These are phyloP conservation scores for Neophaeococcomyces aloes DNA, from an alignment of 2,329 filamentous ascomycete species.

Conservation along the genomic window DNA sequence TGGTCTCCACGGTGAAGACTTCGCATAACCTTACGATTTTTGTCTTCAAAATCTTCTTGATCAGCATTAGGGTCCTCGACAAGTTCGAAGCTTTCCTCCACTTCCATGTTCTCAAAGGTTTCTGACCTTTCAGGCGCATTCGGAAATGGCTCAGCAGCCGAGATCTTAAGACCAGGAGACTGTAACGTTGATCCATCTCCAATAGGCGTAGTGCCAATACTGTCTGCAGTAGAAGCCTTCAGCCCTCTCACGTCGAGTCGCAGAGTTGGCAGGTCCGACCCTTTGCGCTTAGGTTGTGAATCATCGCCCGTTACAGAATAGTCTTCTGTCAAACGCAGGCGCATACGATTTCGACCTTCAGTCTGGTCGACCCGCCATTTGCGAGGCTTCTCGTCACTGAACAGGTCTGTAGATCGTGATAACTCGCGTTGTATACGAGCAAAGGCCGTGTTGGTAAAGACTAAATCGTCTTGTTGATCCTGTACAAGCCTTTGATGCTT, in stretches of 20 bases:
- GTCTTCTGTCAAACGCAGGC: constrained; percentile 75
- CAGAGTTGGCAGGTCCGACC: constrained; percentile 41
- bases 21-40: constrained; percentile 95
- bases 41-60: constrained; percentile 84
- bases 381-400: constrained; percentile 51
- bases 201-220: constrained; percentile 29
- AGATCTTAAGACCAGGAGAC: constrained; percentile 10
- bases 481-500: constrained; percentile 83
- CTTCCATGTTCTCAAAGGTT: constrained; percentile 31
- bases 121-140: constrained; percentile 25
- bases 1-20: constrained; percentile 82
- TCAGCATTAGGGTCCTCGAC: constrained; percentile 85
- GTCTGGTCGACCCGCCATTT: constrained; percentile 95
- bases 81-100: constrained; percentile 91
- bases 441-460: constrained; percentile 65
- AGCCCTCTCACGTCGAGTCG: constrained; percentile 38
- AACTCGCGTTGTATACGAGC: constrained; percentile 69
- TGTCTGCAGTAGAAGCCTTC: constrained; percentile 32
- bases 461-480: constrained; percentile 83
- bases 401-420: constrained; percentile 67
- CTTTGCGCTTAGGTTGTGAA: constrained; percentile 68
- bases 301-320: constrained; percentile 37
- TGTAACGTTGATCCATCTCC: constrained; percentile 12
- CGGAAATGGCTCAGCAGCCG: constrained; percentile 21
- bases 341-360: constrained; percentile 90